Conservation (phyloP, 305 asterid genomes). For the Nicotiana rustica region DNA sequence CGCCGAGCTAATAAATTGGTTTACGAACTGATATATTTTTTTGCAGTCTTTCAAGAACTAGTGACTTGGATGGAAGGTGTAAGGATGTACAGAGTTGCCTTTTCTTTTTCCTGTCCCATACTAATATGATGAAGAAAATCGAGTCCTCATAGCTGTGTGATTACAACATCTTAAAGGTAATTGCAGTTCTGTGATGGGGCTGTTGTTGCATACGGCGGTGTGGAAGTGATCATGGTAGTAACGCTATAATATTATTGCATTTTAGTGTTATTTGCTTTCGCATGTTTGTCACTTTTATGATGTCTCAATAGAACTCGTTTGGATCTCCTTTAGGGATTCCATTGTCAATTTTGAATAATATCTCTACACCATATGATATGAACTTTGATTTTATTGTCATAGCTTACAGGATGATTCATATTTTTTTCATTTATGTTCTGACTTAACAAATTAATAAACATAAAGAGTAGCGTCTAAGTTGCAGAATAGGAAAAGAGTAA, state of each 20-base stretch:
- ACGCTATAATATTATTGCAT: not conserved
- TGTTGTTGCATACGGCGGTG: not conserved
- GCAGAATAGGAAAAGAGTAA: too few species aligned
- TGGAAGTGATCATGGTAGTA: not conserved
- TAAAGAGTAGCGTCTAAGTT: not conserved
- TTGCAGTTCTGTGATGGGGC: not conserved
- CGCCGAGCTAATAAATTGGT: not conserved
- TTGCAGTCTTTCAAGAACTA: slow-evolving; percentile 31
- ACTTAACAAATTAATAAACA: not conserved
- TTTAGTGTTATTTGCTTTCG: not conserved
- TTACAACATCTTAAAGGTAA: not conserved
- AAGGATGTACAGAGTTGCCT: not conserved
- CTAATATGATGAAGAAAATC: not conserved
- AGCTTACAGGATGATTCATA: not conserved
- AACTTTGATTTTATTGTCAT: not conserved
- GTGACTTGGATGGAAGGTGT: not conserved
- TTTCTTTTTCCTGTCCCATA: not conserved
- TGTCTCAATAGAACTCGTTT: not conserved
- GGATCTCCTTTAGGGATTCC: not conserved
- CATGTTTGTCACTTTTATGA: not conserved
- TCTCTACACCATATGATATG: not conserved
- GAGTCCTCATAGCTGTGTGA: not conserved
- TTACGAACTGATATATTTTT: not conserved
- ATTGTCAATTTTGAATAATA: not conserved
- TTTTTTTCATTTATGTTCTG: too few species aligned